Evolutionary conservation across 129 eudicot species (phyloP).

Genomic region (Tagetes patula): DNA sequence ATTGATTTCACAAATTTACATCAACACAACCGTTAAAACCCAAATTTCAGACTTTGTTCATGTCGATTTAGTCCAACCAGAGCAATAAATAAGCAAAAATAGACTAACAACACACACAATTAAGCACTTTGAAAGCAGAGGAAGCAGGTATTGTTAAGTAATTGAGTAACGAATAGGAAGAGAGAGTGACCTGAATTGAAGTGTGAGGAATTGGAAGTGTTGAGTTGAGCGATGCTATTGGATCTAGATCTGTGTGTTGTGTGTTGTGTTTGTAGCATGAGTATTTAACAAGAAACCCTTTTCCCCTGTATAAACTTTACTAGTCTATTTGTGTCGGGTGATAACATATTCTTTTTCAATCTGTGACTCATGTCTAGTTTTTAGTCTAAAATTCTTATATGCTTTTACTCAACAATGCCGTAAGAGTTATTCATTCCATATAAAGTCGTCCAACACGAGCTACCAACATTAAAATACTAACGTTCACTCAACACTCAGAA

Average conservation of each 20-base stretch:
- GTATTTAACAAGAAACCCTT: neutral
- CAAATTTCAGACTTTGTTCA: neutral
- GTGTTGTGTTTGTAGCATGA: neutral
- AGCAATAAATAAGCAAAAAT: neutral
- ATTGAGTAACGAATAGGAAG: neutral
- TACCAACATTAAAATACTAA: too few species aligned
- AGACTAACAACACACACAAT: neutral
- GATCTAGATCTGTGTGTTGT: constrained; percentile 1
- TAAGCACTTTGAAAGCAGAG: neutral
- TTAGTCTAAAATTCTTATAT: too few species aligned
- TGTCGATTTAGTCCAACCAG: neutral
- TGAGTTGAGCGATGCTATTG: neutral
- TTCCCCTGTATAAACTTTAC: neutral
- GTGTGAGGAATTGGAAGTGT: neutral
- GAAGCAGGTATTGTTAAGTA: neutral
- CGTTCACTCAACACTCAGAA: too few species aligned
- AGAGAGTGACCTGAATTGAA: neutral
- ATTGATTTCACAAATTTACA: neutral
- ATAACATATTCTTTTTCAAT: too few species aligned
- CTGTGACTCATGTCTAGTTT: too few species aligned
- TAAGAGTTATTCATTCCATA: too few species aligned
- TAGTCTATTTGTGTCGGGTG: too few species aligned
- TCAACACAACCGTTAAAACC: neutral
- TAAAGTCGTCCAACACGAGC: too few species aligned
- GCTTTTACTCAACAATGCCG: too few species aligned